Conservation (phyloP, 441 rosid species). For the Pelargonium cotyledonis region DNA sequence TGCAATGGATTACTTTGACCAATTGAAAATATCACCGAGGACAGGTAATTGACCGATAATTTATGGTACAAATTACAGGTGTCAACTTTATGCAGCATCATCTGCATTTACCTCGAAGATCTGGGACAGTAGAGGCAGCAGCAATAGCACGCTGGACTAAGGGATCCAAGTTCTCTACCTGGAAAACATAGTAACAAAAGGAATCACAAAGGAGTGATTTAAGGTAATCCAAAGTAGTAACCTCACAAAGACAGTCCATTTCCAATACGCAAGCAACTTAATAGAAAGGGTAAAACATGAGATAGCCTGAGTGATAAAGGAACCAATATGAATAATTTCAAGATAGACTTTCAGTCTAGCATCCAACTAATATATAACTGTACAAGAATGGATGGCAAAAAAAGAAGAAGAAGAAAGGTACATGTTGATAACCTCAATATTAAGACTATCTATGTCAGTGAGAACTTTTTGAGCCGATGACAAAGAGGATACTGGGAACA, state of each 20-base stretch:
- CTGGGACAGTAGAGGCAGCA: slow-evolving; percentile 61
- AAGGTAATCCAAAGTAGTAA: neutral
- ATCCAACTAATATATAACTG: slow-evolving; percentile 2
- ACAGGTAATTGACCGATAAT: slow-evolving; percentile 10
- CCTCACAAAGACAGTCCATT: slow-evolving; percentile 5
- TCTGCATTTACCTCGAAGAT: slow-evolving; percentile 58
- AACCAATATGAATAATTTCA: neutral
- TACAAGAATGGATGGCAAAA: slow-evolving; percentile 8
- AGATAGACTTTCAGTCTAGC: neutral
- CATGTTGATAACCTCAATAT: slow-evolving; percentile 50
- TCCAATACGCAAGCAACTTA: neutral
- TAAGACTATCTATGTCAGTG: slow-evolving; percentile 37
- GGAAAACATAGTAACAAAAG: slow-evolving; percentile 12
- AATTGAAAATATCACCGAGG: neutral
- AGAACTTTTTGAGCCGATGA: slow-evolving; percentile 56
- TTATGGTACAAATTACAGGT: slow-evolving; percentile 3
- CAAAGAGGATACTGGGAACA: slow-evolving; percentile 67
- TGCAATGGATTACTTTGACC: neutral
- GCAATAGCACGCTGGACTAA: slow-evolving; percentile 73
- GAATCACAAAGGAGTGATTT: neutral
- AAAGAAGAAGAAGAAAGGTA: neutral
- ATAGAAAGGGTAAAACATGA: neutral
- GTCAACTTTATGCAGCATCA: slow-evolving; percentile 8
- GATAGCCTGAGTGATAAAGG: neutral
- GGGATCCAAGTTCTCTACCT: slow-evolving; percentile 78